Evolutionary conservation across 78 protist genomes (phyloP).

Genomic region (Acrasis kona): DNA sequence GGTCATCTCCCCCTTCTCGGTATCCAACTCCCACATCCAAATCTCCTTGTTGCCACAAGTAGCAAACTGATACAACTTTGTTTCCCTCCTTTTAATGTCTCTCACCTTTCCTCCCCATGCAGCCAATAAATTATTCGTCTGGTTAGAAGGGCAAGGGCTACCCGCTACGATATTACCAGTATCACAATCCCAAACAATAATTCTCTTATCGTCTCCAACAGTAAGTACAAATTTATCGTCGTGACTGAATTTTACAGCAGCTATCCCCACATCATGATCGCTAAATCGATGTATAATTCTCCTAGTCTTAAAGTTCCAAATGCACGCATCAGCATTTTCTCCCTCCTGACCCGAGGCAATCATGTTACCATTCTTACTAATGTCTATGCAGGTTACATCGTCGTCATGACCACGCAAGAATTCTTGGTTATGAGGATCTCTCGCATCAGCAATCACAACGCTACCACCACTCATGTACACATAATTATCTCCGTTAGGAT

Average conservation of each 20-base stretch:
- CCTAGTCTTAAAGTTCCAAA: background rate
- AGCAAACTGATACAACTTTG: background rate
- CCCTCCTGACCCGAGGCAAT: background rate
- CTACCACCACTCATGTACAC: too few relatives aligned
- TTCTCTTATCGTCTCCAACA: slow-evolving; percentile 3
- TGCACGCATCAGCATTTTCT: slow-evolving; percentile 1
- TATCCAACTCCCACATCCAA: background rate
- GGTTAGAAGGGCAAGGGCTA: background rate
- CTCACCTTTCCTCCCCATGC: background rate
- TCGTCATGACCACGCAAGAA: slow-evolving; percentile 9
- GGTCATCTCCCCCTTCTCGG: background rate
- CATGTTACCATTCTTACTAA: background rate
- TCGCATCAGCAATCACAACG: too few relatives aligned
- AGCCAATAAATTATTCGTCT: background rate
- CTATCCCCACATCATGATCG: slow-evolving; percentile 10
- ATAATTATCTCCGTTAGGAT: too few relatives aligned
- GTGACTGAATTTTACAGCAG: background rate
- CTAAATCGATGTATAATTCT: background rate
- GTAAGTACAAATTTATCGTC: background rate
- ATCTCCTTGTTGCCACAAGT: background rate
- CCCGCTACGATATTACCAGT: background rate
- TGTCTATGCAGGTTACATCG: background rate
- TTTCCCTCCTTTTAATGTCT: slow-evolving; percentile 6
- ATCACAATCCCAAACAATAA: background rate
- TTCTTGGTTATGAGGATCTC: background rate